Evolutionary conservation across 2,329 filamentous ascomycete genomes (phyloP).

Genomic region (Calcarisporium arbuscula): DNA sequence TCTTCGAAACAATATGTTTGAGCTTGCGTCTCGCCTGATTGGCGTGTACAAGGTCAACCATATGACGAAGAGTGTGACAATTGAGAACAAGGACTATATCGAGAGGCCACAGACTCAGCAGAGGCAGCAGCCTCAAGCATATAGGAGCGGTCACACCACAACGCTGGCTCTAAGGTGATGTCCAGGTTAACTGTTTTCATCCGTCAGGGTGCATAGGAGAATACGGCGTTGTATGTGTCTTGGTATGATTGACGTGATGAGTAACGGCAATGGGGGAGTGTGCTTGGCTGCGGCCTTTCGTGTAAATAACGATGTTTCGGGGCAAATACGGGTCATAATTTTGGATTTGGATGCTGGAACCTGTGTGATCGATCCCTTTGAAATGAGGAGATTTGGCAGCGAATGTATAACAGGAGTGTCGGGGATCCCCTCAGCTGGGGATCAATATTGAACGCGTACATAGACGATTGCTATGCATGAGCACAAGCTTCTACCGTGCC

Average conservation of each 20-base stretch:
- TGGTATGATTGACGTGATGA: neutral
- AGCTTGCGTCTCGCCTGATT: conserved; percentile 88
- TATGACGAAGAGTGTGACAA: conserved; percentile 90
- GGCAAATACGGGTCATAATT: too few species aligned
- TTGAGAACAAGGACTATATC: conserved; percentile 78
- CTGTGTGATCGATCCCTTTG: too few species aligned
- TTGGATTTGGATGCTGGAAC: too few species aligned
- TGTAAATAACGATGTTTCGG: too few species aligned
- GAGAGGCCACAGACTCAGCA: conserved; percentile 28
- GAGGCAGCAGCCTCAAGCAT: conserved; percentile 20
- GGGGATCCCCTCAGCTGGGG: too few species aligned
- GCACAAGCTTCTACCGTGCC: too few species aligned
- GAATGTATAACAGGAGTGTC: too few species aligned
- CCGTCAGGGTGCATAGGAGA: conserved; percentile 4
- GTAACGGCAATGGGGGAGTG: too few species aligned
- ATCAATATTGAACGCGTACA: too few species aligned
- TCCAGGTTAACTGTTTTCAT: conserved; percentile 2
- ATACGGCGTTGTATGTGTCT: neutral
- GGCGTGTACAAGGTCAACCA: conserved; percentile 99
- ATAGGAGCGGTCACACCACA: conserved; percentile 20
- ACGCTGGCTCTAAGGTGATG: conserved; percentile 28
- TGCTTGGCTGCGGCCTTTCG: too few species aligned
- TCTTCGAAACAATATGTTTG: conserved; percentile 98
- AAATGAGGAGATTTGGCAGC: too few species aligned
- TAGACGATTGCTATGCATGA: too few species aligned